A percentile compares a stretch with the other conserved stretches of the same genome.
phyloP scores from a whole-genome alignment of 805 yeast species.

The Priceomyces castillae region DNA sequence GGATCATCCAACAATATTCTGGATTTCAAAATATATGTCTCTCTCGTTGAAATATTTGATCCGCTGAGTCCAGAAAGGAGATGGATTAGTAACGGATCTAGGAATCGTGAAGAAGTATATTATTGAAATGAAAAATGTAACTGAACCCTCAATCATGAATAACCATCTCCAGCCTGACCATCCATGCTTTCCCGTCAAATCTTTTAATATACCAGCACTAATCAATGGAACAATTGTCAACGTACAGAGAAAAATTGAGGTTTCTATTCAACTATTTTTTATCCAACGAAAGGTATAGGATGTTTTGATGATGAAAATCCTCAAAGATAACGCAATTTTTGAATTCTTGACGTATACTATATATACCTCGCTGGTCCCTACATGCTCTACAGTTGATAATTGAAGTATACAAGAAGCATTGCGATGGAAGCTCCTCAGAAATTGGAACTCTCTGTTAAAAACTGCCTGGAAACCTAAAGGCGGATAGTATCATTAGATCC shows the following conservation, averaged over 20 bases:
- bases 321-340: constrained; percentile 49
- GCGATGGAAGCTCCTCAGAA: constrained; percentile 20
- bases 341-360: constrained; percentile 58
- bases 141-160: constrained; percentile 7
- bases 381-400: constrained; percentile 54
- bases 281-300: neutral
- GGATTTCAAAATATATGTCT: constrained; percentile 9
- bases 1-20: constrained; percentile 15
- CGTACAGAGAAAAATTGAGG: constrained; percentile 3
- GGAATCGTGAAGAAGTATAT: constrained; percentile 6
- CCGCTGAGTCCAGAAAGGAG: constrained; percentile 4
- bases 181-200: constrained; percentile 3
- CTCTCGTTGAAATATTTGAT: constrained; percentile 6
- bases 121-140: constrained; percentile 3
- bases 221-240: constrained; percentile 5
- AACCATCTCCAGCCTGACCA: constrained; percentile 10
- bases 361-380: constrained; percentile 65
- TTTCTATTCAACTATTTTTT: too few species aligned
- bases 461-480: constrained; percentile 7
- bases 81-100: constrained; percentile 3
- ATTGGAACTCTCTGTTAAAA: too few species aligned
- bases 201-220: constrained; percentile 6
- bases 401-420: constrained; percentile 46
- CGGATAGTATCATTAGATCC: too few species aligned
- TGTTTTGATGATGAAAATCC: constrained; percentile 22